Conservation (phyloP, 2,329 filamentous ascomycete species). For the Thelonectria olida region DNA sequence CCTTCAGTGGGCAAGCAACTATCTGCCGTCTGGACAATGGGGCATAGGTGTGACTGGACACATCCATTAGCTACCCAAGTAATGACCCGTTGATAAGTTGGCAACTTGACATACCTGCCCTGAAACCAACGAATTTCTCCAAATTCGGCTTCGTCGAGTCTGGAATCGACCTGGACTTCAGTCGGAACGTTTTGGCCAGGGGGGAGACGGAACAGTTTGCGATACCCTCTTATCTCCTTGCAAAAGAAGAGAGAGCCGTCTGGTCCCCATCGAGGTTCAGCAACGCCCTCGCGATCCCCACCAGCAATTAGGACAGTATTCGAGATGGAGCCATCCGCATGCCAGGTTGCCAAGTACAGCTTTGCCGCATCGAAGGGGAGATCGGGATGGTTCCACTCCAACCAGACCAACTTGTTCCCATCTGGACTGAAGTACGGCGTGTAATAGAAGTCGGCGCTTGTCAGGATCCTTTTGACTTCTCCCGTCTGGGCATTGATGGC, state of each 20-base stretch:
- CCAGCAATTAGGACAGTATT: constrained; percentile 53
- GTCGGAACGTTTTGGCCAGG: constrained; percentile 38
- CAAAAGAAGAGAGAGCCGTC: constrained; percentile 59
- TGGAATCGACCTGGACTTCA: constrained; percentile 47
- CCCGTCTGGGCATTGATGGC: constrained; percentile 53
- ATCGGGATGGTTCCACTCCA: constrained; percentile 64
- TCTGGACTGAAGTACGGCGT: constrained; percentile 59
- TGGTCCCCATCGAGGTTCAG: constrained; percentile 60
- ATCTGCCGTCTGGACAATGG: constrained; percentile 48
- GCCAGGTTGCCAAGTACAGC: constrained; percentile 55
- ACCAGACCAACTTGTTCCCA: constrained; percentile 58
- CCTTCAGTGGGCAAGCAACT: constrained; percentile 44
- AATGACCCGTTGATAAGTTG: too few species aligned
- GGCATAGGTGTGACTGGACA: constrained; percentile 49
- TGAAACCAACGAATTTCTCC: constrained; percentile 45
- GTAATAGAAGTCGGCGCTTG: constrained; percentile 62
- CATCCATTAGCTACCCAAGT: constrained; percentile 14
- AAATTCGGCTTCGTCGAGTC: constrained; percentile 53
- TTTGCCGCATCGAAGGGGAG: constrained; percentile 60
- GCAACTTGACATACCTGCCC: constrained; percentile 40
- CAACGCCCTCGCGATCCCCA: constrained; percentile 51
- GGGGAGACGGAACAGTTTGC: constrained; percentile 55
- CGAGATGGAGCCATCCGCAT: constrained; percentile 41
- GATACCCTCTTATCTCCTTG: constrained; percentile 56
- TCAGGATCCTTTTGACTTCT: constrained; percentile 49